Conservation (phyloP, 257 asterid genomes). For the Agastache rugosa region DNA sequence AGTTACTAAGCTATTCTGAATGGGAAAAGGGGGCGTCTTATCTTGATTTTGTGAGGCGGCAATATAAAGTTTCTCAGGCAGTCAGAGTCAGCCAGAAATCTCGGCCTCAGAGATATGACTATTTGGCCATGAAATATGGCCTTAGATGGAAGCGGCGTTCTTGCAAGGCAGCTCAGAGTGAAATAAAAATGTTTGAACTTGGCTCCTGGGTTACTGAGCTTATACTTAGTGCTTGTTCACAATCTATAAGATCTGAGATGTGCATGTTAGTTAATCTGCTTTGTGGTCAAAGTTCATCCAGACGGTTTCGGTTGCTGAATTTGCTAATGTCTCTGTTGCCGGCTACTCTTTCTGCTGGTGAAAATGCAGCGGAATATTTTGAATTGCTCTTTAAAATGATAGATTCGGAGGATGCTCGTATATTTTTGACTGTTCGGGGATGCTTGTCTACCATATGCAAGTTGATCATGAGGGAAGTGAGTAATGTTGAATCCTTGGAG, state of each 20-base stretch:
- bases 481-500: conserved; percentile 84
- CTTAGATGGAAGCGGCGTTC: conserved; percentile 95
- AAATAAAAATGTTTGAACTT: conserved; percentile 80
- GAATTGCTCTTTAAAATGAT: conserved; percentile 94
- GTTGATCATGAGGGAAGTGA: conserved; percentile 81
- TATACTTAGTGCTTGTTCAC: conserved; percentile 96
- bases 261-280: conserved; percentile 92
- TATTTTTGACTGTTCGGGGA: conserved; percentile 93
- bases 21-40: conserved; percentile 99
- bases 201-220: conserved; percentile 99
- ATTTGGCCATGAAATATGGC: conserved; percentile 85
- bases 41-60: conserved; percentile 99
- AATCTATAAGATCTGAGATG: conserved; percentile 97
- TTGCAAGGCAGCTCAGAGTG: conserved; percentile 68
- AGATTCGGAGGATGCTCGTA: conserved; percentile 93
- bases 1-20: conserved; percentile 86
- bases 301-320: conserved; percentile 83
- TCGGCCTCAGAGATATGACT: conserved; percentile 80
- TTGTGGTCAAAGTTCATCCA: conserved; percentile 89
- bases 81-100: conserved; percentile 79
- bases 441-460: conserved; percentile 78
- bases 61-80: conserved; percentile 83
- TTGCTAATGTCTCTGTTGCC: conserved; percentile 92
- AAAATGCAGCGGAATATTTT: conserved; percentile 95
- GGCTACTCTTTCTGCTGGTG: conserved; percentile 92